Evolutionary conservation across 768 basidiomycete genomes (phyloP).

Genomic region (Trametes elegans): DNA sequence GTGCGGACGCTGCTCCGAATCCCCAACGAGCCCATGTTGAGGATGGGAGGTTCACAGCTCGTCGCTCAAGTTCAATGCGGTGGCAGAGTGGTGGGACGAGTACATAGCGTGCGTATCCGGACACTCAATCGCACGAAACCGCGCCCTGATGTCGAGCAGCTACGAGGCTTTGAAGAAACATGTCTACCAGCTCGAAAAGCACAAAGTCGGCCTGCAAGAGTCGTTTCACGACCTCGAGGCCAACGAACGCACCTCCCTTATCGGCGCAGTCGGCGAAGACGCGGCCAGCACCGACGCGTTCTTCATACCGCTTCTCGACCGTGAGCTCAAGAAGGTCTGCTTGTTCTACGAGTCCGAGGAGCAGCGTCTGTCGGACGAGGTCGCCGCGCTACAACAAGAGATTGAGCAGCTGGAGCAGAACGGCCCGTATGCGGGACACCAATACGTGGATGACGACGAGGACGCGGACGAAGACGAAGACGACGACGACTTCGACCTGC

Average conservation of each 20-base stretch:
- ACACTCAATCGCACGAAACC: not conserved
- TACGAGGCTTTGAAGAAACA: conserved; percentile 83
- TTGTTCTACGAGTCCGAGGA: conserved; percentile 79
- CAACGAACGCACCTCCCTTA: conserved; percentile 57
- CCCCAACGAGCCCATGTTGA: not conserved
- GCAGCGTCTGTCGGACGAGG: conserved; percentile 62
- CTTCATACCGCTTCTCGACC: conserved; percentile 76
- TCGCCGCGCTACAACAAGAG: conserved; percentile 55
- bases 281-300: conserved; percentile 46
- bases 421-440: conserved; percentile 47
- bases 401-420: conserved; percentile 59
- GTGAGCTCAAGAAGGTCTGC: conserved; percentile 78
- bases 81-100: conserved; percentile 90
- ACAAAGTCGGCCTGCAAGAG: conserved; percentile 49
- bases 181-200: conserved; percentile 84
- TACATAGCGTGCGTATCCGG: conserved; percentile 71
- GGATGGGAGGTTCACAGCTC: conserved; percentile 44
- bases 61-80: conserved; percentile 87
- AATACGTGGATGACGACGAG: conserved; percentile 59
- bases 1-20: conserved; percentile 30
- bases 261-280: conserved; percentile 35
- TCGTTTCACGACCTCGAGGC: conserved; percentile 57
- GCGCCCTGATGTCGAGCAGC: conserved; percentile 35
- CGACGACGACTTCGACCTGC: conserved; percentile 39
- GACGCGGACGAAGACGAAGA: conserved; percentile 52